phyloP scores from a whole-genome alignment of 1,284 basidiomycete genomes.

The Singerocomus inundabilis region DNA sequence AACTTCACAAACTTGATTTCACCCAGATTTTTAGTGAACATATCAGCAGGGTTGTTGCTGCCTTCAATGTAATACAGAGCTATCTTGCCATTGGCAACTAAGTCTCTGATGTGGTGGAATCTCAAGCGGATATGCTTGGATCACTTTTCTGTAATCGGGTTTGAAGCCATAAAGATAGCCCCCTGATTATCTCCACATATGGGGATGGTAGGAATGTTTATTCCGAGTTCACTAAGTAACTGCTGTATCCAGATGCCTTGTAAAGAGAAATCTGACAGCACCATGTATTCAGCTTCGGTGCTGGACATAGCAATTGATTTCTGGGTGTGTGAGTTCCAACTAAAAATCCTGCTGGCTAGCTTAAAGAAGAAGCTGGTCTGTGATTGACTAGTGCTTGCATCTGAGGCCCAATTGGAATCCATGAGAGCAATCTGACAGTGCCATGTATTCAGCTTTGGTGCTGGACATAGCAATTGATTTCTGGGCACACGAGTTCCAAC shows the following conservation, averaged over 20 bases:
- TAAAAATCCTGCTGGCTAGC: no score
- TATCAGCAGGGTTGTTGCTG: not conserved
- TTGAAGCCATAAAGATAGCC: conserved; percentile 33
- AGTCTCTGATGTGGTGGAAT: not conserved
- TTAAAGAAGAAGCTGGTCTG: no score
- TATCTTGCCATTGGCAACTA: not conserved
- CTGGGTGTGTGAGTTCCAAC: no score
- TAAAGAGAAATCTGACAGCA: no score
- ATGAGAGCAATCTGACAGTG: not conserved
- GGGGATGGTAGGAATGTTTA: conserved; percentile 1
- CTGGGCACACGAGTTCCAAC: not conserved
- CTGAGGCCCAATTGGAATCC: no score
- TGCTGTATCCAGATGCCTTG: no score
- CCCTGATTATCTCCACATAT: conserved; percentile 39
- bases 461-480: not conserved
- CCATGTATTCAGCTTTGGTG: no score
- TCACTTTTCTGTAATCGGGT: conserved; percentile 26
- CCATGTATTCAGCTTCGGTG: no score
- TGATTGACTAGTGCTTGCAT: no score
- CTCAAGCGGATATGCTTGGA: not conserved
- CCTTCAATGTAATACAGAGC: not conserved
- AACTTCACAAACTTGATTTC: not conserved
- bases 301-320: no score
- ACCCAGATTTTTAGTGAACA: not conserved
- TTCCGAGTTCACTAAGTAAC: conserved; percentile 26